phyloP scores from a whole-genome alignment of 2,329 filamentous ascomycete species.

The Dactylella cylindrospora region DNA sequence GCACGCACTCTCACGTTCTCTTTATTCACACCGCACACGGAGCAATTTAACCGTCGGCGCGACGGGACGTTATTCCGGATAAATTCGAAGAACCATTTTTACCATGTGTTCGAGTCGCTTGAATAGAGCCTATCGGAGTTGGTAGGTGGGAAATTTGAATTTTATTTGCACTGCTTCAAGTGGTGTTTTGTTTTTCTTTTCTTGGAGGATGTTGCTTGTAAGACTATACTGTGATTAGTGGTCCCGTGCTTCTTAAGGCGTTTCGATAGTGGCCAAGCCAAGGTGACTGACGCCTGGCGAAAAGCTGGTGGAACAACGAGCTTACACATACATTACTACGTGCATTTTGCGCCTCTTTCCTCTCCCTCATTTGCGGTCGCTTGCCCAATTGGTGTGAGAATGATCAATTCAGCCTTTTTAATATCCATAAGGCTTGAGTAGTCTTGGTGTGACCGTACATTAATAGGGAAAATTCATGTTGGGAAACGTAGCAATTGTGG shows the following conservation, averaged over 20 bases:
- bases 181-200: no score
- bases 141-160: slow-evolving; percentile 44
- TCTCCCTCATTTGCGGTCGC: no score
- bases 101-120: background rate
- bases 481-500: no score
- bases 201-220: no score
- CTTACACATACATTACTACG: slow-evolving; percentile 25
- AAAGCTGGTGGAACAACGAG: slow-evolving; percentile 27
- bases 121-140: slow-evolving; percentile 44
- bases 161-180: no score
- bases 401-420: slow-evolving; percentile 21
- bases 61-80: slow-evolving; percentile 39
- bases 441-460: slow-evolving; percentile 2
- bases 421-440: slow-evolving; percentile 40
- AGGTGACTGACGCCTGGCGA: slow-evolving; percentile 16
- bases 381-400: slow-evolving; percentile 4
- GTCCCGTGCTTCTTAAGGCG: no score
- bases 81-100: slow-evolving; percentile 17
- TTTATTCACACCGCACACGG: no score
- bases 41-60: slow-evolving; percentile 44
- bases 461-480: no score
- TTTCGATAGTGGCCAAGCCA: no score
- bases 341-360: slow-evolving; percentile 4
- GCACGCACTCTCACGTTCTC: no score
- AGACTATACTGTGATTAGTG: no score